These are phyloP conservation scores for Prototheca cutis DNA, from an alignment of 163 green algal genomes.

Conservation along the genomic window DNA sequence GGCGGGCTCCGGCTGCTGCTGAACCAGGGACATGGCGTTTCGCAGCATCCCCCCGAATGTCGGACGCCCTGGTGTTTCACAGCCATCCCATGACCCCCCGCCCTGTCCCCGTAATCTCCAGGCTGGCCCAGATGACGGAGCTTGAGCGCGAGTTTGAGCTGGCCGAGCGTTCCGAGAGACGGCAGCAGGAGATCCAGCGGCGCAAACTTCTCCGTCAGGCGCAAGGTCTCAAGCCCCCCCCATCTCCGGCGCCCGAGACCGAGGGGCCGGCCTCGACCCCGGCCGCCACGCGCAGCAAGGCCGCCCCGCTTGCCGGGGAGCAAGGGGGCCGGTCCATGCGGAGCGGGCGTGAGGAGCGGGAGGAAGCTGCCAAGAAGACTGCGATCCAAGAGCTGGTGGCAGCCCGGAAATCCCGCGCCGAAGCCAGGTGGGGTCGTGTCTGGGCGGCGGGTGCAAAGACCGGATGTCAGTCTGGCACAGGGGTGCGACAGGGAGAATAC, in stretches of 20 bases:
- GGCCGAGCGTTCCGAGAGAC: slow-evolving; percentile 47
- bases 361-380: slow-evolving; percentile 38
- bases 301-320: slow-evolving; percentile 8
- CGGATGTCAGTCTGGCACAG: no score
- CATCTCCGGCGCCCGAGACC: neutral
- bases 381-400: slow-evolving; percentile 48
- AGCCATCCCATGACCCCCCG: neutral
- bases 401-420: slow-evolving; percentile 16
- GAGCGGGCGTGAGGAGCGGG: slow-evolving; percentile 19
- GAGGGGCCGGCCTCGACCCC: neutral
- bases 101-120: neutral
- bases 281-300: slow-evolving; percentile 5
- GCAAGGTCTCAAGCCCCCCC: neutral
- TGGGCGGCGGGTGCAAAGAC: no score
- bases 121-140: slow-evolving; percentile 63
- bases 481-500: no score
- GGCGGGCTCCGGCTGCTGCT: no score
- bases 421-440: slow-evolving; percentile 4
- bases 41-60: neutral
- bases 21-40: no score
- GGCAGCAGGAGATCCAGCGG: slow-evolving; percentile 42
- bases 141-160: slow-evolving; percentile 71
- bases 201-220: slow-evolving; percentile 33
- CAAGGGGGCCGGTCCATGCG: slow-evolving; percentile 8
- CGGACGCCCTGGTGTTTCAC: neutral